Conservation (phyloP, 352 stramenopile genomes). For the Phytophthora cryptogea region DNA sequence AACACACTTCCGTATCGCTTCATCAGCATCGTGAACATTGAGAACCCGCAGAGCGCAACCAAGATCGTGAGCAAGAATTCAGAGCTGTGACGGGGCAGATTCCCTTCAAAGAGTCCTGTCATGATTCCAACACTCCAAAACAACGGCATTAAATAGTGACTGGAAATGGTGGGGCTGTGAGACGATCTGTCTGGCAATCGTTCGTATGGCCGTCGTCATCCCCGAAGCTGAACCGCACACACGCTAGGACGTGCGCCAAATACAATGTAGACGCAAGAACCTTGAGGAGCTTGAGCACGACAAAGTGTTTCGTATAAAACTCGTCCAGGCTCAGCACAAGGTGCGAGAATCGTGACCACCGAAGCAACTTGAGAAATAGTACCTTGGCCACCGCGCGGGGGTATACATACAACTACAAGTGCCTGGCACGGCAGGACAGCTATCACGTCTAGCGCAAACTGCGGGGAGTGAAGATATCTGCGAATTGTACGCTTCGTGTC, state of each 20-base stretch:
- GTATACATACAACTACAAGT: constrained; percentile 8
- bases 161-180: constrained; percentile 17
- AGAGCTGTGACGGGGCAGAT: constrained; percentile 47
- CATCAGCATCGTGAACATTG: constrained; percentile 79
- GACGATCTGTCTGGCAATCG: constrained; percentile 8
- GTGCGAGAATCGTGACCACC: constrained; percentile 42
- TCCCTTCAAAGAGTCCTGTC: constrained; percentile 69
- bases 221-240: constrained; percentile 54
- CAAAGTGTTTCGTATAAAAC: constrained; percentile 66
- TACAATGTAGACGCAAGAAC: constrained; percentile 52
- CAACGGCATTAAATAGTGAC: constrained; percentile 49
- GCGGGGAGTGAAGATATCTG: constrained; percentile 51
- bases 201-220: constrained; percentile 43
- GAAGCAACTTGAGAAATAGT: constrained; percentile 46
- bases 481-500: constrained; percentile 42
- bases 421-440: constrained; percentile 40
- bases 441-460: constrained; percentile 55
- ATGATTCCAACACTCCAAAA: constrained; percentile 76
- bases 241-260: constrained; percentile 64
- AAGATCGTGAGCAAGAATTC: constrained; percentile 72
- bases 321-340: constrained; percentile 58
- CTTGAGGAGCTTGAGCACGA: constrained; percentile 48
- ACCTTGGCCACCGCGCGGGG: constrained; percentile 28
- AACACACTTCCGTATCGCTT: no score
- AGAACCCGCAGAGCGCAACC: constrained; percentile 71